Conservation (phyloP, 2,329 filamentous ascomycete species). For the Fusarium sp. region DNA sequence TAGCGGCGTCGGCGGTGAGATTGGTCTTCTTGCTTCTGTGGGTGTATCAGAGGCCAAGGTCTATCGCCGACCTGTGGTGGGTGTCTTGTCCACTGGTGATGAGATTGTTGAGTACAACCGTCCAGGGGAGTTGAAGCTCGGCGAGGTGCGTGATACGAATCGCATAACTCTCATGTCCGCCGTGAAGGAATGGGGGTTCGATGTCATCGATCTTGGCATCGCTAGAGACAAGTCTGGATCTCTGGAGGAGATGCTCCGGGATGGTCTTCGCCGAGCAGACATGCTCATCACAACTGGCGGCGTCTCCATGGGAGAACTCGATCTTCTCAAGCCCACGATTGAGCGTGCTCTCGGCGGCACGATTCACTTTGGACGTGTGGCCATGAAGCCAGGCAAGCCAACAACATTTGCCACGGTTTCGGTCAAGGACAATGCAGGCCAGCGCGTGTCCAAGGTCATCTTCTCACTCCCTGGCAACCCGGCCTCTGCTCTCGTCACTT, state of each 20-base stretch:
- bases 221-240: slow-evolving; percentile 78
- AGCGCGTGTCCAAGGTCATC: slow-evolving; percentile 75
- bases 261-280: slow-evolving; percentile 79
- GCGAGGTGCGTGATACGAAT: slow-evolving; percentile 95
- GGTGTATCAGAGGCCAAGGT: slow-evolving; percentile 78
- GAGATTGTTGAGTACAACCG: slow-evolving; percentile 85
- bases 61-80: slow-evolving; percentile 82
- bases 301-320: slow-evolving; percentile 97
- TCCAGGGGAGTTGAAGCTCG: slow-evolving; percentile 72
- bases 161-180: slow-evolving; percentile 88
- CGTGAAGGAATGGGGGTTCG: slow-evolving; percentile 78
- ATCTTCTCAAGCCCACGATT: slow-evolving; percentile 95
- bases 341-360: slow-evolving; percentile 90
- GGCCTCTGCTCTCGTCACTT: slow-evolving; percentile 90
- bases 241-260: slow-evolving; percentile 82
- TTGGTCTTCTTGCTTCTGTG: slow-evolving; percentile 88
- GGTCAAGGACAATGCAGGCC: slow-evolving; percentile 68
- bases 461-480: slow-evolving; percentile 96
- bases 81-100: slow-evolving; percentile 92
- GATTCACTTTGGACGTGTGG: slow-evolving; percentile 95
- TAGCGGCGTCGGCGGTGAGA: slow-evolving; percentile 87
- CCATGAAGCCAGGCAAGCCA: slow-evolving; percentile 98
- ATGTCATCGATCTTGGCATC: slow-evolving; percentile 87
- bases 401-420: slow-evolving; percentile 95
- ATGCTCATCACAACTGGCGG: slow-evolving; percentile 92